These are phyloP conservation scores for Vitis hybrid DNA, from an alignment of 177 flowering plant species.

Conservation along the genomic window DNA sequence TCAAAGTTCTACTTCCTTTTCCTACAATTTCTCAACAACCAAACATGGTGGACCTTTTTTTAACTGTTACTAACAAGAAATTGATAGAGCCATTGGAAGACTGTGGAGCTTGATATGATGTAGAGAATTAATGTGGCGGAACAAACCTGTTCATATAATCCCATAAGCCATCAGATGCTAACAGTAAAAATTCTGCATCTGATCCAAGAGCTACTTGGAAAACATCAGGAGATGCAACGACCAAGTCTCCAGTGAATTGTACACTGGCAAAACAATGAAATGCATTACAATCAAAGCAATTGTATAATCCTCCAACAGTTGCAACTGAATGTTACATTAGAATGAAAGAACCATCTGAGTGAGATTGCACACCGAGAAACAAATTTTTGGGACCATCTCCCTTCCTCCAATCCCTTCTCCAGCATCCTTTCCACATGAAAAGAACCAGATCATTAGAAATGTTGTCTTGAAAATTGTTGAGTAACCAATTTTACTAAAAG, in stretches of 20 bases:
- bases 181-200: conserved; percentile 76
- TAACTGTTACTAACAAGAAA: no score
- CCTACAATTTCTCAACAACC: no score
- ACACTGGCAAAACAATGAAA: conserved; percentile 44
- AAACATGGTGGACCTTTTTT: no score
- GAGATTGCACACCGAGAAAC: conserved; percentile 60
- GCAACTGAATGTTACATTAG: not conserved
- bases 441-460: conserved; percentile 7
- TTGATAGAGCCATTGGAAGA: not conserved
- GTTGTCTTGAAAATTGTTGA: not conserved
- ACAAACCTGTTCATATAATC: conserved; percentile 88
- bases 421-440: conserved; percentile 62
- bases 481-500: not conserved
- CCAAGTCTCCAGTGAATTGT: conserved; percentile 68
- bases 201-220: conserved; percentile 61
- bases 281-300: conserved; percentile 7
- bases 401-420: conserved; percentile 76
- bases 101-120: not conserved
- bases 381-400: conserved; percentile 86
- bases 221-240: conserved; percentile 75
- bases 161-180: conserved; percentile 98
- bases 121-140: not conserved
- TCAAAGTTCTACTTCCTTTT: not conserved
- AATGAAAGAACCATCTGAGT: not conserved
- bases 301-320: not conserved